Conservation (phyloP, 1,284 basidiomycete species). For the Vanrija sp. region DNA sequence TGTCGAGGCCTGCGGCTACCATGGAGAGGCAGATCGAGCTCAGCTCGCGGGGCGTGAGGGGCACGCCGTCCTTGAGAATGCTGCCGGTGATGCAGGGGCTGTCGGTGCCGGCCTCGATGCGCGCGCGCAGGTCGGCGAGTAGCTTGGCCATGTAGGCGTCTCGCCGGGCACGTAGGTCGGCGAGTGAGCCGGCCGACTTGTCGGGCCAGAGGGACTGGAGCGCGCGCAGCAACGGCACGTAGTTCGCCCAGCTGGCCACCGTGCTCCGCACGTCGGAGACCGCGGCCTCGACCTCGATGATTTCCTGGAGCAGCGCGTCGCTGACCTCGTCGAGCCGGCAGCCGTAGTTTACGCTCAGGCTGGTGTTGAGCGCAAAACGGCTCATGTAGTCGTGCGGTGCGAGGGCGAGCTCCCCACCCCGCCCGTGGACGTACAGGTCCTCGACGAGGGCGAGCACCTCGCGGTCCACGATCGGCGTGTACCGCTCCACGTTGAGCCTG, state of each 20-base stretch:
- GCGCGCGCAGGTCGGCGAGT: slow-evolving; percentile 13
- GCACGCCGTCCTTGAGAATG: slow-evolving; percentile 19
- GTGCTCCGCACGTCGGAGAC: slow-evolving; percentile 13
- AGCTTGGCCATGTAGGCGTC: slow-evolving; percentile 17
- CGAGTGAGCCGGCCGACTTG: not conserved
- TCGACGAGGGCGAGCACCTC: slow-evolving; percentile 19
- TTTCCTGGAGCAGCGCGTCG: slow-evolving; percentile 14
- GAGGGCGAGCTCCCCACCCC: slow-evolving; percentile 9
- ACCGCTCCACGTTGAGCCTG: slow-evolving; percentile 12
- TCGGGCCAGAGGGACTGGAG: not conserved
- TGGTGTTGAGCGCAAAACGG: slow-evolving; percentile 19
- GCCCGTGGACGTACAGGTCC: slow-evolving; percentile 15
- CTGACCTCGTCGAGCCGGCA: slow-evolving; percentile 10
- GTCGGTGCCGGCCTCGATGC: slow-evolving; percentile 16
- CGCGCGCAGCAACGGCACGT: slow-evolving; percentile 13
- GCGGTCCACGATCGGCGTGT: slow-evolving; percentile 18
- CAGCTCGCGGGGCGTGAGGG: slow-evolving; percentile 13
- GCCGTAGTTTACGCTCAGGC: slow-evolving; percentile 18
- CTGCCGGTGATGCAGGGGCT: slow-evolving; percentile 17
- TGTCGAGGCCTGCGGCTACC: slow-evolving; percentile 21
- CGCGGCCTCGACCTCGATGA: slow-evolving; percentile 12
- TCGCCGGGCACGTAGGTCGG: slow-evolving; percentile 8
- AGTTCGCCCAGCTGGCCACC: slow-evolving; percentile 11
- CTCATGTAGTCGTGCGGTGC: slow-evolving; percentile 12
- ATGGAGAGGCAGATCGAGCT: slow-evolving; percentile 20